These are phyloP conservation scores for Microdochium paspali DNA, from an alignment of 2,329 filamentous ascomycete genomes.

Conservation along the genomic window DNA sequence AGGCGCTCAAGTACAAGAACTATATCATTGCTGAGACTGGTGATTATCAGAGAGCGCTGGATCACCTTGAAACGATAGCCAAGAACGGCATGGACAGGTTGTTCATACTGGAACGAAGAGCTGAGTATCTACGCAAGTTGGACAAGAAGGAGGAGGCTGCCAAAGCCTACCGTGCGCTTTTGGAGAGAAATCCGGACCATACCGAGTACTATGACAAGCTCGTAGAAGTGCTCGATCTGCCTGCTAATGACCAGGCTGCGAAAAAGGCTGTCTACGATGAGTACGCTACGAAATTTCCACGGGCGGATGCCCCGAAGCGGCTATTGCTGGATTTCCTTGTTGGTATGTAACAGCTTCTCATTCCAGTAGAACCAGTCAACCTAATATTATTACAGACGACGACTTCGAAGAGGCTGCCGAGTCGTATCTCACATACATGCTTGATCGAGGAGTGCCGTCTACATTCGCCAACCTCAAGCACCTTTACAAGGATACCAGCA, in stretches of 20 bases:
- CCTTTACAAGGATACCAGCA: constrained; percentile 69
- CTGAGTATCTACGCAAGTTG: constrained; percentile 73
- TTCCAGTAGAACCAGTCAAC: not conserved
- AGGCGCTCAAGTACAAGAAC: constrained; percentile 93
- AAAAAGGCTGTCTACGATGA: constrained; percentile 70
- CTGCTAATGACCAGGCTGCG: constrained; percentile 48
- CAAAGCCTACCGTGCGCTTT: constrained; percentile 67
- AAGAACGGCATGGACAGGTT: constrained; percentile 77
- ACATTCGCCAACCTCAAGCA: constrained; percentile 96
- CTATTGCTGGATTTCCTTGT: constrained; percentile 84
- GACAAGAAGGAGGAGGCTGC: constrained; percentile 71
- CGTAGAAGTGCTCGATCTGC: constrained; percentile 57
- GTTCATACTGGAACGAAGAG: constrained; percentile 75
- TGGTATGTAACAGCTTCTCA: constrained; percentile 34
- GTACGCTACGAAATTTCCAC: constrained; percentile 71
- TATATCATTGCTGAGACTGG: constrained; percentile 84
- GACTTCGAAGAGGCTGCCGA: constrained; percentile 72
- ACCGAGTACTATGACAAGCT: constrained; percentile 77
- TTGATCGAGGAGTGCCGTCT: constrained; percentile 88
- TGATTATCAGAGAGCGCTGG: constrained; percentile 71
- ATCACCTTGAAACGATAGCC: constrained; percentile 70
- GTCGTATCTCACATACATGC: constrained; percentile 71
- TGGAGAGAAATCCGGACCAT: constrained; percentile 84
- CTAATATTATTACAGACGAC: constrained; percentile 42
- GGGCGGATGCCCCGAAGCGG: constrained; percentile 75